These are phyloP conservation scores for Saturnispora mendoncae DNA, from an alignment of 805 yeast species.

Conservation along the genomic window DNA sequence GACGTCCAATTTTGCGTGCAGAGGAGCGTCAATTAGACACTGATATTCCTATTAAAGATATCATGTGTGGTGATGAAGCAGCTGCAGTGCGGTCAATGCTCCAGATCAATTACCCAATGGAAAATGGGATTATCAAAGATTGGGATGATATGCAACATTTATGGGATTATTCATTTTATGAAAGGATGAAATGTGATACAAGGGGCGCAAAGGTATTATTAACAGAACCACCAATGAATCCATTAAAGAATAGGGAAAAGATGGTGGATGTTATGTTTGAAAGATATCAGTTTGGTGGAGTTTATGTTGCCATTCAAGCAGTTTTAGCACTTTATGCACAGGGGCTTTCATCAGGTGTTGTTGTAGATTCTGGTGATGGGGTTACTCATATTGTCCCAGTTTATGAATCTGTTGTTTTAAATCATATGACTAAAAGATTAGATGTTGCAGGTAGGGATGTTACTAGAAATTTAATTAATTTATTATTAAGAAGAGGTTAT, in stretches of 20 bases:
- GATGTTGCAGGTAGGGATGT: conserved; percentile 99
- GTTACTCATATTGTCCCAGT: conserved; percentile 98
- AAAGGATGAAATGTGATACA: conserved; percentile 72
- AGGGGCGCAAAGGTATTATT: conserved; percentile 70
- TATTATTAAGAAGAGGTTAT: conserved; percentile 89
- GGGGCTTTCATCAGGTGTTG: conserved; percentile 94
- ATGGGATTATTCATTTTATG: conserved; percentile 96
- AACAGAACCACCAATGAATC: conserved; percentile 98
- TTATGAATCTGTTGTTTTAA: conserved; percentile 92
- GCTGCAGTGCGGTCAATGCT: conserved; percentile 80
- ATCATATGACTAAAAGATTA: conserved; percentile 82
- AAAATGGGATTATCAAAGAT: conserved; percentile 91
- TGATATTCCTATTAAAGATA: conserved; percentile 75
- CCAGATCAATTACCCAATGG: conserved; percentile 97
- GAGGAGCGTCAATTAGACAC: conserved; percentile 67
- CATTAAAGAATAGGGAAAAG: conserved; percentile 75
- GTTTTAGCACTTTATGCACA: conserved; percentile 97
- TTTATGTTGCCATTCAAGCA: conserved; percentile 93
- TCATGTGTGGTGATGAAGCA: conserved; percentile 98
- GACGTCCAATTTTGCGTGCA: conserved; percentile 93
- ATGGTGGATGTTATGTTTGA: conserved; percentile 95
- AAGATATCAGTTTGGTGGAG: conserved; percentile 82
- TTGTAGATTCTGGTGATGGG: conserved; percentile 98
- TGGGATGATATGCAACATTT: conserved; percentile 99
- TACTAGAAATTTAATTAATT: conserved; percentile 87